Percentiles rank a stretch among this genome's conserved stretches.
Conservation (phyloP, 202 grass and related monocot species). For the Setaria viridis region DNA sequence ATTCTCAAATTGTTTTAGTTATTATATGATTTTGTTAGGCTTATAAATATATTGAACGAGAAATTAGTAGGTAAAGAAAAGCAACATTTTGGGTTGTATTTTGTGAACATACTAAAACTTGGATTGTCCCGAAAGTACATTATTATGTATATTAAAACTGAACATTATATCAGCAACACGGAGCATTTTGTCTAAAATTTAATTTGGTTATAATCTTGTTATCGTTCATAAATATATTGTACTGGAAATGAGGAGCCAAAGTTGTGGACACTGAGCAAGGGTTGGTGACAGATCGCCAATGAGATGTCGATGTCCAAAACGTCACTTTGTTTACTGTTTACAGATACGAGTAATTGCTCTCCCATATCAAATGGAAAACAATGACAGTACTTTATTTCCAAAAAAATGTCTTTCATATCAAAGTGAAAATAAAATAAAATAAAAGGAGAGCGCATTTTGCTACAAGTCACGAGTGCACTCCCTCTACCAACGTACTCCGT, state of each 20-base stretch:
- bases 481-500: neutral
- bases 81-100: neutral
- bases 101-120: too few species aligned
- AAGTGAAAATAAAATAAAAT: neutral
- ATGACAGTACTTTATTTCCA: too few species aligned
- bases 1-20: neutral
- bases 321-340: too few species aligned
- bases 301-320: too few species aligned
- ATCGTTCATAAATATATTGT: too few species aligned
- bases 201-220: too few species aligned
- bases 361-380: neutral
- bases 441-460: neutral
- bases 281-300: too few species aligned
- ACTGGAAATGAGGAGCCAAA: too few species aligned
- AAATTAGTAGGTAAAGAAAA: neutral
- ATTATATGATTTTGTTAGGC: neutral
- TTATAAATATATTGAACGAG: neutral
- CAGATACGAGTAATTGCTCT: too few species aligned
- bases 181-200: neutral
- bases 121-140: too few species aligned
- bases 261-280: too few species aligned
- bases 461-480: conserved; percentile 10
- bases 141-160: neutral
- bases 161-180: too few species aligned
- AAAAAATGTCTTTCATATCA: neutral